Evolutionary conservation across 345 rosid species (phyloP), one percentile per base, ranked within the genome.

Genomic region (Murraya paniculata): DNA sequence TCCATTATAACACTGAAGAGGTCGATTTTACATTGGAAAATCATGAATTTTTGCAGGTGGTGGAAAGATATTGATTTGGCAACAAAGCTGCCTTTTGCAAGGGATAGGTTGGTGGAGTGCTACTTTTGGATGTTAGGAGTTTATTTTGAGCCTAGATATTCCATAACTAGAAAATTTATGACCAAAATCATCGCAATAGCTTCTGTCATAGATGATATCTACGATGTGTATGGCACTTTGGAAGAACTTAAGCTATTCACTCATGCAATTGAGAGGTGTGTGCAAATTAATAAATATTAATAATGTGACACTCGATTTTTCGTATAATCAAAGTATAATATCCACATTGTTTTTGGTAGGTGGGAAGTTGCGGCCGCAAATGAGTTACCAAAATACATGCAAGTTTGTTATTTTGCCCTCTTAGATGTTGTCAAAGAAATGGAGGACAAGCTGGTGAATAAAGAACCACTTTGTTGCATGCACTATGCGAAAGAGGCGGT

Each of bases 181-280:
- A 84, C 89, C 38, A 87, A 82, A 81, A 8, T 77, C 1, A 67
- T 81, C 0, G 39, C 81, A 7, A 19, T 87, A 39, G 1, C 74
- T 2, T 72, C 88, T 21, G 33, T 80, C 5, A 31, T 82, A 0
- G 92, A 89, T 79, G 92, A 87, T 24, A 86, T 67, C 1, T 86
- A 86, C 25, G 90, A 87, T 74, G 64, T n/a, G 1, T 79, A 80
- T 75, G 92, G 87, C 30, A 84, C 90, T 11, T 41, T 64, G 27
- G 86, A 84, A 36, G 90, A 89, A 75, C 92, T 89, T 56, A 65
- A 79, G 60, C 75, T 81, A 38, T 77, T 87, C 36, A 86, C 90
- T 0, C 36, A 31, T 5, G 80, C 82, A 10, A 53, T 86, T 66
- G 80, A 86, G 50, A 83, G 78, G 90, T 89, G 2, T 11, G 48